Conservation (phyloP, 805 yeast species). For the Lipomyces oligophaga region DNA sequence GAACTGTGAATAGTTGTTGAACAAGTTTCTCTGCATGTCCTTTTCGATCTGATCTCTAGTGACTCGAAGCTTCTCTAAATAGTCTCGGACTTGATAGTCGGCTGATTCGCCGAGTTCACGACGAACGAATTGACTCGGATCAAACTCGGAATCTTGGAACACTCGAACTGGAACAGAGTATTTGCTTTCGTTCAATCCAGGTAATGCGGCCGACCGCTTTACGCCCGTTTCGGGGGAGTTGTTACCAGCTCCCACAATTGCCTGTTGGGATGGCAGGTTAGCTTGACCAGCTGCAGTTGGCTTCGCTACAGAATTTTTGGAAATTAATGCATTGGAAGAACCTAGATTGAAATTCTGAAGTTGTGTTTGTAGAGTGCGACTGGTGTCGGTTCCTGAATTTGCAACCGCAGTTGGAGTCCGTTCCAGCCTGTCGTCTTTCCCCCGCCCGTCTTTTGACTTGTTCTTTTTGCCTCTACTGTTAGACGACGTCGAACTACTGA, state of each 20-base stretch:
- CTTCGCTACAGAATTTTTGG: too few species aligned
- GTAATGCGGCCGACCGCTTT: slow-evolving; percentile 6
- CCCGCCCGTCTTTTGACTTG: slow-evolving; percentile 5
- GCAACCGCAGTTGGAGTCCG: too few species aligned
- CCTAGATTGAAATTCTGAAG: too few species aligned
- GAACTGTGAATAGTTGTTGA: slow-evolving; percentile 24
- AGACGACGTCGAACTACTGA: background rate
- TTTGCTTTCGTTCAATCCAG: slow-evolving; percentile 15
- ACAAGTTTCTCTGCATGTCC: slow-evolving; percentile 26
- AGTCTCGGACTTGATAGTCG: slow-evolving; percentile 23
- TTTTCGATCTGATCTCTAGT: slow-evolving; percentile 19
- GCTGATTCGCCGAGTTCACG: slow-evolving; percentile 14
- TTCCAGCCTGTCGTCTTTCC: slow-evolving; percentile 13
- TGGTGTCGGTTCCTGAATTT: too few species aligned
- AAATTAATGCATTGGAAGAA: too few species aligned
- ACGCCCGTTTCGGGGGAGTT: background rate
- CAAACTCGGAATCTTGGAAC: slow-evolving; percentile 15
- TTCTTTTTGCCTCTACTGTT: too few species aligned
- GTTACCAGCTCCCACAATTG: too few species aligned
- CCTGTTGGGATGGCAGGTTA: background rate
- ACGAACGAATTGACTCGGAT: slow-evolving; percentile 6
- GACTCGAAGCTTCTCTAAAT: slow-evolving; percentile 16
- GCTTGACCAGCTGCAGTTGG: too few species aligned
- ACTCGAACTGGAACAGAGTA: slow-evolving; percentile 18
- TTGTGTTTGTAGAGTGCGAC: too few species aligned